Evolutionary conservation across 805 yeast species (phyloP), one percentile per base, ranked within the genome.

Genomic region (Saccharomycopsis fodiens): DNA sequence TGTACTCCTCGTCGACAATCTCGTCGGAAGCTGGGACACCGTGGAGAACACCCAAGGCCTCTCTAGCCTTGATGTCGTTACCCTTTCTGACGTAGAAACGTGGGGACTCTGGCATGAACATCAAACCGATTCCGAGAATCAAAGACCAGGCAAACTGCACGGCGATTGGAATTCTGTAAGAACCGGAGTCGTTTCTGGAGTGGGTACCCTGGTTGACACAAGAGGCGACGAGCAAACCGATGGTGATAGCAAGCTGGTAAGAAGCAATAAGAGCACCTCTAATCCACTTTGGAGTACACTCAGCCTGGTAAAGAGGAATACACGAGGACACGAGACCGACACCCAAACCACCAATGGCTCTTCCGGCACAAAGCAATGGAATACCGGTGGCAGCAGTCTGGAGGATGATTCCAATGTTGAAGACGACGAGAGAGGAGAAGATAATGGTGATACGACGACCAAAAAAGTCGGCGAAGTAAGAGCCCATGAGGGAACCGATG

Each of bases 221-320:
- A 53, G 82, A 73, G 5, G 89, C 87, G 20, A 85, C 66, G 42
- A 80, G 60, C 35, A 82, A 62, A 43, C 93, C 93, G 68, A 85
- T 73, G 3, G 93, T 83, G 54, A 69, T 67, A 37, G 82, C 80
- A 68, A 79, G 72, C 61, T 84, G 93, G 61, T 82, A 85, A 47
- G 82, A 74, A 46, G 83, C 76, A 41, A 83, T 86, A 50, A 82
- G 69, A 16, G 87, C 76, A 55, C 93, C 93, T 65, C 93, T 72
- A 42, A 83, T 75, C 73, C 84, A 79, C 55, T 74, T 78, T 30
- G 93, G 93, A 16, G 86, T 74, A 32, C 85, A 79, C 61, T 84
- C 93, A 31, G 89, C 81, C 66, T 82, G 85, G 60, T 82, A 83
- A 51, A 84, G 61, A 22, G 88, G 86, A 32, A 83, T 82, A 50